Base-by-base conservation (phyloP, 129 eudicot genomes). In the sunflower (Helianthus annuus) region DNA sequence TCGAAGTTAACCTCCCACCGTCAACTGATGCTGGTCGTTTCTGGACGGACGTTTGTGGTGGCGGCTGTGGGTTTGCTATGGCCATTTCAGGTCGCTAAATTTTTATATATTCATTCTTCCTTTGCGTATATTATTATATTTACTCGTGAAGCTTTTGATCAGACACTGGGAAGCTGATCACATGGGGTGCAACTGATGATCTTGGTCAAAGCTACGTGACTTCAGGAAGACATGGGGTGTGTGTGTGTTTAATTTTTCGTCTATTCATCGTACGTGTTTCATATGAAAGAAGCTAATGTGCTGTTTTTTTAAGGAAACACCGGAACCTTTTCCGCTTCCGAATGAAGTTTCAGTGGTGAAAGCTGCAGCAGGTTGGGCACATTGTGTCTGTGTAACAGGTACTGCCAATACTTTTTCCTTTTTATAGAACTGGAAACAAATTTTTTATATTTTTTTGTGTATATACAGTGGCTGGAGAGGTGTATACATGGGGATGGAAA, bases 321-420 rank as follows among this genome's bases (percentile, higher is more conserved):
- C 98, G 70, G 97, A 87, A 86, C 89, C 98, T 82, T 93, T 87
- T 77, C 96, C 96, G 63, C 88, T 93, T 29, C 98, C 96, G 1
- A 71, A 77, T 24, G 98, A 87, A 68, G 85, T 85, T 68, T 73
- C 94, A 29, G 76, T 89, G 70, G 79, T 81, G 45, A 82, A 62
- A 74, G 98, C 97, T 73, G 97, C 96, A 58, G 98, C 98, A 76
- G 95, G 98, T 77, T 93, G 98, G 98, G 95, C 98, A 17, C 98
- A 93, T 80, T 93, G 98, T 72, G 98, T 79, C 66, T 80, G 95
- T 46, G 97, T 81, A 56, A 89, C 97, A 87, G 97, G 96, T 87
- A 73, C 14, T 64, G 11, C 53, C 7, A 48, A 64, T 48, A 60
- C 76, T 6, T 58, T 0, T 39, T n/a, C 11, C 15, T 17, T 14